Evolutionary conservation across 495 filamentous ascomycete species (phyloP), one percentile per base, ranked within the genome.

Genomic region (Pyrenula aspistea): DNA sequence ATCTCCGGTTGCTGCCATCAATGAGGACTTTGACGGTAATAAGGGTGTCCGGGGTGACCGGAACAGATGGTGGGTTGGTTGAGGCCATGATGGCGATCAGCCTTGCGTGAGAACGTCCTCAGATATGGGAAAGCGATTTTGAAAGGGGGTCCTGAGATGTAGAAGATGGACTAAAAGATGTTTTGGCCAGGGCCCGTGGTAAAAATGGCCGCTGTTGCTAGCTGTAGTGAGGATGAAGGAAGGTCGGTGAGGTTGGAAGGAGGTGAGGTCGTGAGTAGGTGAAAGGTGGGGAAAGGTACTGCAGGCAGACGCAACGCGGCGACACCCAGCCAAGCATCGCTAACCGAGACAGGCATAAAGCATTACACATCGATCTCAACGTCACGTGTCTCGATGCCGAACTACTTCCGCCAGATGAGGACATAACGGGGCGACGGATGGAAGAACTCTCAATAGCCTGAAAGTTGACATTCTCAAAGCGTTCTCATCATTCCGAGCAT

Each of bases 21-120:
- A 86, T 78, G 57, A 80, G 81, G 61, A 96, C 77, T 73, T 97
- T 97, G 70, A 96, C 71, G 54, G 86, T 89, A 64, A 99, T 86
- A 56, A 84, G 71, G 55, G 88, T 91, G 56, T 91, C 88, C 31
- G 81, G 82, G 24, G 75, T 74, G 56, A 81, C 74, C n/a, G 73
- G 67, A 23, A 63, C 56, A 55, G 65, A 56, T 24, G 71, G 58
- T 24, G 67, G 56, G 48, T 64, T 54, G 19, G 66, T 56, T 55
- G 65, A 50, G 48, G 67, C 59, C 54, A 59, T 60, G 56, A 52
- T 23, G 36, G 53, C 42, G 22, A 52, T 49, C 10, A 57, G 31
- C 31, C 31, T 42, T 42, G 31, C 15, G 31, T 24, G 53, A 22
- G 36, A 47, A 52, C 12, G 55, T 2, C 22, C 49, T 3, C 19